Conservation (phyloP, 352 stramenopile genomes). For the Pythium scleroteichum region DNA sequence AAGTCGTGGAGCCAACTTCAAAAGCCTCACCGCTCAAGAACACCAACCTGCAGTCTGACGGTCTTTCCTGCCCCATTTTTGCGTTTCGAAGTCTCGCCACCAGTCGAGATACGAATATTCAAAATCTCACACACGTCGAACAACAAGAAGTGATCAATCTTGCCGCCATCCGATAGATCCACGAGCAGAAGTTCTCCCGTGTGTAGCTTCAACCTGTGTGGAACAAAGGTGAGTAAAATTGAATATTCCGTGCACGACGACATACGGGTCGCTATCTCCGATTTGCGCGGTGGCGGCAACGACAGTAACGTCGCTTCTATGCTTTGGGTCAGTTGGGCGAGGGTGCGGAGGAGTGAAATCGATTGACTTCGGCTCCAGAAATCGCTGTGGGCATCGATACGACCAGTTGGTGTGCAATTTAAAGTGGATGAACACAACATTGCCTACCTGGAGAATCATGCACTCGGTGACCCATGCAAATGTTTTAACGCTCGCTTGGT, state of each 20-base stretch:
- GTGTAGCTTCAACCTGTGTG: conserved; percentile 56
- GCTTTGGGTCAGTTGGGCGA: conserved; percentile 5
- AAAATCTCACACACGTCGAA: conserved; percentile 84
- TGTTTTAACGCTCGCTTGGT: conserved; percentile 48
- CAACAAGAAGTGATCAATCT: conserved; percentile 69
- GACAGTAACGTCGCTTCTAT: conserved; percentile 31
- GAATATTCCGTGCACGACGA: neutral
- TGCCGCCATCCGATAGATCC: conserved; percentile 50
- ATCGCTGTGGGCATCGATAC: conserved; percentile 33
- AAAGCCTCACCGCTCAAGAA: conserved; percentile 52
- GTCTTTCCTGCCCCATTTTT: neutral
- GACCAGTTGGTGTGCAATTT: no score
- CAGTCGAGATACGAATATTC: conserved; percentile 38
- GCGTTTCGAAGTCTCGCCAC: conserved; percentile 7
- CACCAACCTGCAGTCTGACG: conserved; percentile 58
- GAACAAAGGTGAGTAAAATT: conserved; percentile 2
- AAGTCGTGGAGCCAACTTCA: no score
- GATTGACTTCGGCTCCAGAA: conserved; percentile 40
- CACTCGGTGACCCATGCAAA: conserved; percentile 84
- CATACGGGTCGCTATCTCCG: conserved; percentile 58
- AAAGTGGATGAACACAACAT: neutral
- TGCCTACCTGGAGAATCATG: conserved; percentile 81
- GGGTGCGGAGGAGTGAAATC: conserved; percentile 46
- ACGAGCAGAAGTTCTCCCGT: conserved; percentile 74
- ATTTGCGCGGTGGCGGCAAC: conserved; percentile 52